Base-by-base conservation (phyloP, 225 moss, liverwort and hornwort species). In the Bryoerythrophyllum caledonicum region DNA sequence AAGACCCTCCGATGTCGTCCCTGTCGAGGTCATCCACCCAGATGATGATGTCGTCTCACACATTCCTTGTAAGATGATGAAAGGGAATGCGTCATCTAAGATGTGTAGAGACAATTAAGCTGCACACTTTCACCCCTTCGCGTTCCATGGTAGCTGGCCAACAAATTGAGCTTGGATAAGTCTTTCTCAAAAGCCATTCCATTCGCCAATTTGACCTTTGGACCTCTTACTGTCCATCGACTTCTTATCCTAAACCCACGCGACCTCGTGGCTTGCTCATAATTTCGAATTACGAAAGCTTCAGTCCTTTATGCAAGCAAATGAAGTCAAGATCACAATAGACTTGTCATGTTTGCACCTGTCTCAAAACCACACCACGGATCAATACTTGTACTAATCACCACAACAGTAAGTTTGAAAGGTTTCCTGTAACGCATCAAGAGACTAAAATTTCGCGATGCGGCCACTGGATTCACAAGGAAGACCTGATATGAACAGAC, bases 401-500 rank as follows among this genome's bases (percentile, higher is more conserved):
- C 1, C 71, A 77, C 19, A 24, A 72, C 61, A 67, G 57, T 60
- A 49, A 78, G 63, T 71, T 63, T 53, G 41, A 53, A 84, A 67
- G 65, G 66, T 71, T 62, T 38, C 56, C 40, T 71, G 57, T 72
- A 81, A 78, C 60, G 66, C 57, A 74, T 57, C 56, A 41, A 62
- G 67, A 46, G 71, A 71, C 41, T 71, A 38, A 38, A 64, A 26
- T 55, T 57, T 67, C 67, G 54, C 56, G 48, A 74, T 30, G 78
- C 41, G 68, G 75, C 78, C 74, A 46, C 81, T 67, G 46, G 46
- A 57, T 78, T 81, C 78, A 78, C 81, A 49, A 78, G 56, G 57
- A 54, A 74, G 74, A 60, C 77, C 67, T 67, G 78, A 84, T 84
- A 78, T 43, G 81, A 84, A 84, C 26, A 63, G 81, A 63, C 84